phyloP scores from a whole-genome alignment of 2,329 filamentous ascomycete genomes.

The Endothia cerciana region DNA sequence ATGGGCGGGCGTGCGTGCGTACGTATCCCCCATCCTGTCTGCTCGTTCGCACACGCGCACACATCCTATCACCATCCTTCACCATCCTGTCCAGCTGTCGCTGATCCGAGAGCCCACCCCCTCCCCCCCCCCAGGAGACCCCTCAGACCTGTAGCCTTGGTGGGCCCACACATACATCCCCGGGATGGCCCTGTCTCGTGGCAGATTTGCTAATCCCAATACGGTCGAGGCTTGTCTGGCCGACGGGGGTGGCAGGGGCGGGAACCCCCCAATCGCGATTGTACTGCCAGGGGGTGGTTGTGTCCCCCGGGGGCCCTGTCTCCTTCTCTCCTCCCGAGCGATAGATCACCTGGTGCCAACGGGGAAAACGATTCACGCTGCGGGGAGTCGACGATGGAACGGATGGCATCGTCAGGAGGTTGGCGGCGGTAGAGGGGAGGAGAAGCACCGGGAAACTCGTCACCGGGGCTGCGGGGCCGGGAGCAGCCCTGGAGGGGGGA shows the following conservation, averaged over 20 bases:
- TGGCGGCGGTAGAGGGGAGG: not conserved
- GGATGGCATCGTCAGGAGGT: not conserved
- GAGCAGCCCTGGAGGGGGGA: not conserved
- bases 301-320: not conserved
- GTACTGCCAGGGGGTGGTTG: not conserved
- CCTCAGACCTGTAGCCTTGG: not conserved
- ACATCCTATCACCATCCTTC: conserved; percentile 1
- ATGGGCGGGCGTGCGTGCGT: not conserved
- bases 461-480: not conserved
- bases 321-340: not conserved
- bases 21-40: not conserved
- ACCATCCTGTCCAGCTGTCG: not conserved
- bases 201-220: conserved; percentile 1
- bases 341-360: not conserved
- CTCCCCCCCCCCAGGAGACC: no score
- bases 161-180: not conserved
- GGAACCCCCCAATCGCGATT: conserved; percentile 5
- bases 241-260: not conserved
- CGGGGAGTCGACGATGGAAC: not conserved
- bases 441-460: not conserved
- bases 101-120: not conserved
- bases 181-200: not conserved
- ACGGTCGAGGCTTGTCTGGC: conserved; percentile 5
- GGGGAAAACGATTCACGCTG: not conserved
- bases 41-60: not conserved